A percentile compares a stretch with the other conserved stretches of the same genome.
These are phyloP conservation scores for Boletellus sp. DNA, from an alignment of 768 basidiomycete species.

Conservation along the genomic window DNA sequence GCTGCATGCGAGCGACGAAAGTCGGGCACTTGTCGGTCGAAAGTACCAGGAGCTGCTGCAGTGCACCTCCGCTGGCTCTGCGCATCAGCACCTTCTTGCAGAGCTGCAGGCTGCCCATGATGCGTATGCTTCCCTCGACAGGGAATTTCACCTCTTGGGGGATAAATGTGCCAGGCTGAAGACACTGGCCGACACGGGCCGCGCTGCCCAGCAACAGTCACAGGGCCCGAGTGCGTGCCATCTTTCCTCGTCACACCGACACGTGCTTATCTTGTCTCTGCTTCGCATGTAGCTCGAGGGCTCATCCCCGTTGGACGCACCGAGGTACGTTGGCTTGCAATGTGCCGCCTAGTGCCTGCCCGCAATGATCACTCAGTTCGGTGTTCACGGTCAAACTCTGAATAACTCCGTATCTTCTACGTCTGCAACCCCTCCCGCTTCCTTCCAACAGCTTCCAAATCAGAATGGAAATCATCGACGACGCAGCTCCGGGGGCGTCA, in stretches of 20 bases:
- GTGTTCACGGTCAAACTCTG: slow-evolving; percentile 2
- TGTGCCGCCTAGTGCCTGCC: not conserved
- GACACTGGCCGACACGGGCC: slow-evolving; percentile 1
- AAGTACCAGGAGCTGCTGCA: slow-evolving; percentile 27
- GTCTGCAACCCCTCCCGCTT: slow-evolving; percentile 1
- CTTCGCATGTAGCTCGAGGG: slow-evolving; percentile 1
- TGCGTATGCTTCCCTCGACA: slow-evolving; percentile 21
- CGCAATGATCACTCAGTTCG: not conserved
- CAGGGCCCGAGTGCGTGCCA: slow-evolving; percentile 7
- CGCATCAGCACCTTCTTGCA: slow-evolving; percentile 12
- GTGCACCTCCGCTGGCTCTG: slow-evolving; percentile 7
- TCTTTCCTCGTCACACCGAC: not conserved
- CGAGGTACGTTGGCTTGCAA: slow-evolving; percentile 8
- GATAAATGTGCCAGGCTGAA: slow-evolving; percentile 23
- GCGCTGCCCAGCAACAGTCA: slow-evolving; percentile 4
- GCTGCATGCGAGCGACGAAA: slow-evolving; percentile 22
- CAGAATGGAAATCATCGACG: slow-evolving; percentile 9
- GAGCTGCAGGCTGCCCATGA: slow-evolving; percentile 19
- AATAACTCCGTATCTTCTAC: slow-evolving; percentile 6
- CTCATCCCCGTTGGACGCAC: slow-evolving; percentile 4
- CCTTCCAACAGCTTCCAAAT: slow-evolving; percentile 1
- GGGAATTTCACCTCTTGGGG: slow-evolving; percentile 16
- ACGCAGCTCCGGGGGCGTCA: slow-evolving; percentile 14
- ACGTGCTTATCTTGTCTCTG: not conserved
- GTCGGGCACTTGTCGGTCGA: slow-evolving; percentile 10